A percentile compares a stretch with the other conserved stretches of the same genome.
These are phyloP conservation scores for Ormosia emarginata DNA, from an alignment of 306 rosid species.

Conservation along the genomic window DNA sequence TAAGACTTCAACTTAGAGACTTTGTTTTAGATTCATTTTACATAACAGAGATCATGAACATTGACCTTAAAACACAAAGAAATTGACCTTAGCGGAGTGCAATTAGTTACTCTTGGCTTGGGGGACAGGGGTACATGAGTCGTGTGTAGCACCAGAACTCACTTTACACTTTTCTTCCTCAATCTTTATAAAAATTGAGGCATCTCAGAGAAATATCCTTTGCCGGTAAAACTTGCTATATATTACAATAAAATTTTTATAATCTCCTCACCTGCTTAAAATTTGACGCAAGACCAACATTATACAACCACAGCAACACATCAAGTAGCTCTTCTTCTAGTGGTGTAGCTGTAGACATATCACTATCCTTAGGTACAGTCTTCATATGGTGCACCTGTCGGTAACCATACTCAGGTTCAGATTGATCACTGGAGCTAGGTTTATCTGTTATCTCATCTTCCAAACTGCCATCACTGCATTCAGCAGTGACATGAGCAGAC, in stretches of 20 bases:
- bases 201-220: constrained; percentile 1
- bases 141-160: background rate
- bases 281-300: constrained; percentile 85
- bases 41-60: background rate
- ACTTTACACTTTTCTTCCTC: constrained; percentile 11
- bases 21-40: background rate
- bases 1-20: constrained; percentile 3
- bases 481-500: constrained; percentile 77
- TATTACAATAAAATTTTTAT: constrained; percentile 1
- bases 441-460: constrained; percentile 81
- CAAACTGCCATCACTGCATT: constrained; percentile 81
- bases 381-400: constrained; percentile 48
- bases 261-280: constrained; percentile 77
- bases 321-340: constrained; percentile 92
- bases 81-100: background rate
- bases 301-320: constrained; percentile 75
- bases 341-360: constrained; percentile 60
- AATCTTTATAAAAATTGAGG: background rate
- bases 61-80: background rate
- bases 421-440: constrained; percentile 85
- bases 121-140: background rate
- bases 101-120: background rate
- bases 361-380: constrained; percentile 64
- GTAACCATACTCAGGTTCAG: constrained; percentile 75
- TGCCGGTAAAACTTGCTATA: background rate